Conservation (phyloP, 2,329 filamentous ascomycete genomes). For the Sarocladium strictum region DNA sequence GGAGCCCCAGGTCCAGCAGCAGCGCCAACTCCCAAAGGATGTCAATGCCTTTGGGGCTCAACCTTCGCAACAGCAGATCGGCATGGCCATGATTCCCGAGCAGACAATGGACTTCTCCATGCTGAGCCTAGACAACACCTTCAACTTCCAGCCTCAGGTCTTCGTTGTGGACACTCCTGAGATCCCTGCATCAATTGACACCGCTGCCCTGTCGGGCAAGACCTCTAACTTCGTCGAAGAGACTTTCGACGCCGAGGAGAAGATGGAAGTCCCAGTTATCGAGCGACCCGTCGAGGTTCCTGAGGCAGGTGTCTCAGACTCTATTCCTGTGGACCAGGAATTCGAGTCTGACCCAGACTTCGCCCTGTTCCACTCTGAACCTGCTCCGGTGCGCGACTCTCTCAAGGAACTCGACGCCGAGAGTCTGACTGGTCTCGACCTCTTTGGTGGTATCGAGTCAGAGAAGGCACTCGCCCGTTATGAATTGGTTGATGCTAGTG, state of each 20-base stretch:
- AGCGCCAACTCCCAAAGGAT: conserved; percentile 57
- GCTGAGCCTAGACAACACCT: conserved; percentile 53
- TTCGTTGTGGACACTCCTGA: conserved; percentile 71
- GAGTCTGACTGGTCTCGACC: conserved; percentile 30
- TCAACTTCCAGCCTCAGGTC: conserved; percentile 62
- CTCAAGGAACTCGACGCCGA: conserved; percentile 36
- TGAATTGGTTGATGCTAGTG: conserved; percentile 56
- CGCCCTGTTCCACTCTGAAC: conserved; percentile 50
- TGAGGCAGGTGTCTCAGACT: conserved; percentile 21
- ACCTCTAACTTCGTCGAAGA: conserved; percentile 46
- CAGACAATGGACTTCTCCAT: conserved; percentile 68
- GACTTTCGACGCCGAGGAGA: conserved; percentile 44
- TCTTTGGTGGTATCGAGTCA: conserved; percentile 49
- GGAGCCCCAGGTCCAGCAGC: conserved; percentile 31
- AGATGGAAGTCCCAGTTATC: conserved; percentile 50
- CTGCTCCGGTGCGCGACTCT: conserved; percentile 14
- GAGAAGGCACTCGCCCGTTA: conserved; percentile 60
- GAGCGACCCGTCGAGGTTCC: conserved; percentile 39
- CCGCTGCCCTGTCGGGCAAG: conserved; percentile 66
- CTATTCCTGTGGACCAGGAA: conserved; percentile 39
- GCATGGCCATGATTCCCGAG: conserved; percentile 80
- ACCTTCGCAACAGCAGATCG: conserved; percentile 59
- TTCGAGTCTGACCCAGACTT: conserved; percentile 60
- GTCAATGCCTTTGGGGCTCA: conserved; percentile 54
- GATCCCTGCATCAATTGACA: conserved; percentile 54